Evolutionary conservation across 2,329 filamentous ascomycete species (phyloP).

Genomic region (Penicillium polonicum): DNA sequence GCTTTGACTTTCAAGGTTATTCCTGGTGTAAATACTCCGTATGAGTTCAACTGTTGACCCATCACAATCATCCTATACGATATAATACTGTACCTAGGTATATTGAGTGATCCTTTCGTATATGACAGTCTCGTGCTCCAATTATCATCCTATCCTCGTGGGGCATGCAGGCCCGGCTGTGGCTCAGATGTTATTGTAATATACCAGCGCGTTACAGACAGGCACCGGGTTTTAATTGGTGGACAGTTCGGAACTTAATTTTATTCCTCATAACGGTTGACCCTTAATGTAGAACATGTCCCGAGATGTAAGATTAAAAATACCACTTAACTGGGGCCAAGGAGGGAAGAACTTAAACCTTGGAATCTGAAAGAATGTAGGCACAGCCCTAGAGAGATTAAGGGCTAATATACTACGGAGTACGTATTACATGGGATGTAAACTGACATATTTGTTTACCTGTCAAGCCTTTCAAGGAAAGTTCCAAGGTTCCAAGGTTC

Average conservation of each 20-base stretch:
- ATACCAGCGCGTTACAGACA: neutral
- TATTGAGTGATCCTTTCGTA: neutral
- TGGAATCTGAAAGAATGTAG: neutral
- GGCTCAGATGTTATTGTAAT: neutral
- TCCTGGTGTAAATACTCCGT: neutral
- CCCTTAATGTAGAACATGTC: neutral
- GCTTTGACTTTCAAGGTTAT: neutral
- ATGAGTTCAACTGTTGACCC: neutral
- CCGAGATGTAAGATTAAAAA: neutral
- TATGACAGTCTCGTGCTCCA: neutral
- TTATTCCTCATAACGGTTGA: neutral
- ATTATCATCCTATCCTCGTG: neutral
- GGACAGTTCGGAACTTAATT: neutral
- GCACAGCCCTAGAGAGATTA: neutral
- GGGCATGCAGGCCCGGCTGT: slow-evolving; percentile 3
- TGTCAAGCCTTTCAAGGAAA: neutral
- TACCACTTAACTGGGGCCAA: neutral
- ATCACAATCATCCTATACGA: neutral
- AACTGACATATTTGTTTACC: neutral
- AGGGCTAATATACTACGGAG: neutral
- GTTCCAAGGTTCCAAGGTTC: neutral
- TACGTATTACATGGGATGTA: no score
- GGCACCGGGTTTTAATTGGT: neutral
- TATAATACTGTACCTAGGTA: neutral
- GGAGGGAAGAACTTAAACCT: no score